Evolutionary conservation across 495 filamentous ascomycete species (phyloP), one percentile per base, ranked within the genome.

Genomic region (Penicillium silybi): DNA sequence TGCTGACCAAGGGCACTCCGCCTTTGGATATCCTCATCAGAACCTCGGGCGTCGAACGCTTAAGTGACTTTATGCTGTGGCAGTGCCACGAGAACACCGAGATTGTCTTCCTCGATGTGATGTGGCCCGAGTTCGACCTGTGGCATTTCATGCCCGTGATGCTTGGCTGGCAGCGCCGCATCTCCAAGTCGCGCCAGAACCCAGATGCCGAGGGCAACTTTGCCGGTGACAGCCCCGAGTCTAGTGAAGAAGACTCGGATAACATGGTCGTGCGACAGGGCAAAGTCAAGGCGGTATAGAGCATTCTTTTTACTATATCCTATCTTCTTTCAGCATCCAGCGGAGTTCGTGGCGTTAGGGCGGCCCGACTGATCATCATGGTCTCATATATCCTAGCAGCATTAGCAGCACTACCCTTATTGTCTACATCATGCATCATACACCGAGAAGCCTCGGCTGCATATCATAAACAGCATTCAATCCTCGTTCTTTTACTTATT

Each of bases 51-150:
- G 93, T 98, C 10, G 86, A 91, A 61, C 79, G 93, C 18, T 70
- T 98, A 50, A 95, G 89, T 59, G 93, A 98, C 62, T 98, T 97
- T 62, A 91, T 98, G 91, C 83, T 98, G 46, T 98, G 93, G 93
- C 93, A 98, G 69, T 92, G 88, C 59, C 91, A 97, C 58, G 79
- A 95, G 60, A 76, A 92, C 39, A 97, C 93, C 0, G 86, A 96
- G 47, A 86, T 97, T 48, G 88, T 89, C 35, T 98, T 97, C 70
- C 66, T 96, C 37, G 82, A 96, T 50, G 92, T 89, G 49, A 71
- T 97, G 39, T 98, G 93, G 93, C 93, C 93, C 4, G 90, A 97
- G 57, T 96, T 98, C 57, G 91, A 95, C 62, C 75, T 98, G 10
- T 95, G 91, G 92, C 76, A 89, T 39, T 97, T 98, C 69, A 59